Base-by-base conservation (phyloP, 805 yeast species). In the Saccharomycopsis fibuligera region DNA sequence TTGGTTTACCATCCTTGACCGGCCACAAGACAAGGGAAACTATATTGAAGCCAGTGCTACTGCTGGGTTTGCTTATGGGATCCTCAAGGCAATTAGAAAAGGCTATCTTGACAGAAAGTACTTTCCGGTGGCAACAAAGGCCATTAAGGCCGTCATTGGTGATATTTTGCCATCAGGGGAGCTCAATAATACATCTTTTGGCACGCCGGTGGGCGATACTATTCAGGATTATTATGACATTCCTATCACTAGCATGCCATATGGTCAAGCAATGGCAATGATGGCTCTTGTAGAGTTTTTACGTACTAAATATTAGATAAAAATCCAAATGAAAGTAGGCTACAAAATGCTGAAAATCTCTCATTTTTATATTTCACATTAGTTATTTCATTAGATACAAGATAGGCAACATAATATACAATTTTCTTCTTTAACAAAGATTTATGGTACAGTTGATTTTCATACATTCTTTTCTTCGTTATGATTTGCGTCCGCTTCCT, bases 201-300 rank as follows among this genome's bases (percentile, higher is more conserved):
- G 69, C 25, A 65, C 69, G 4, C 67, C 66, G 12, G 64, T 65
- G 65, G 68, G 68, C 16, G 58, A 58, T 31, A 50, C 48, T 42
- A 54, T 64, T 43, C 67, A 65, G 52, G 64, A 62, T 37, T 65
- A 65, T 49, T 62, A 58, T 51, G 66, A 65, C 39, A 65, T 65
- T 47, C 66, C 66, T 22, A 57, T 65, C 38, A 65, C 68, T 2
- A 53, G 59, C 6, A 65, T 65, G 68, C 68, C 68, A 5, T 64
- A 65, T 49, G 68, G 68, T 1, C 68, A 64, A 49, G 68, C 68
- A 8, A 62, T 65, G 67, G 68, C 67, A n/a, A 65, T 65, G 47
- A 65, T 65, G 64, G 67, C 68, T 4, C 49, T 65, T 17, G 63
- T 62, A 16, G 68, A 65, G 54, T 64, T 44, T 23, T 42, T 43